Base-by-base conservation (phyloP, 129 eudicot species). In the Chrysanthemum lavandulifolium region DNA sequence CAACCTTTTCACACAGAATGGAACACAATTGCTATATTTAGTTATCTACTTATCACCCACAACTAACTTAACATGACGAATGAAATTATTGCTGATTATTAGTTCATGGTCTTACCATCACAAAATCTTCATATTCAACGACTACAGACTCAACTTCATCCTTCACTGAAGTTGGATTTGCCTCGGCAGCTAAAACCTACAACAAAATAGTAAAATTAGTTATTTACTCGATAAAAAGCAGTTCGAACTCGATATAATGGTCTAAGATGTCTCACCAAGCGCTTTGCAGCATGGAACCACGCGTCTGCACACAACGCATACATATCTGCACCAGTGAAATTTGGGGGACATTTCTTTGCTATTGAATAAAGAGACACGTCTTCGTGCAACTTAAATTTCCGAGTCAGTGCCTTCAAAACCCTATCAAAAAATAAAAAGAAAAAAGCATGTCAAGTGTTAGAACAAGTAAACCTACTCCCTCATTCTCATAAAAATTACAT, bases 231-330 rank as follows among this genome's bases (percentile, higher is more conserved):
- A 64, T 6, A 67, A 43, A 33, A 23, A 43, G 69, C 61, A 13
- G 51, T 55, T 59, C 18, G 8, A 31, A 67, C 62, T 47, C 15
- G 10, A 19, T 43, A 21, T 67, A 31, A 68, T 10, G 25, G 25
- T 23, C 19, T 73, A 49, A 73, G 6, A 36, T 49, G 69, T 73
- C 83, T 75, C 60, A 94, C 98, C 91, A 81, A 82, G 64, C 96
- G 91, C 76, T 88, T 94, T 67, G 98, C 98, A 82, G 98, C 96
- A 76, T 88, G 92, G 68, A 94, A 94, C 98, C 98, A 94, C 71
- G 98, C 98, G 69, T 94, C 98, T 14, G 98, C 97, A 81, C 98
- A 94, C 86, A 94, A 75, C 52, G 98, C 98, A 79, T 94, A 94
- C 98, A 94, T 90, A 77, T 94, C 98, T 51, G 98, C 98, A 71